These are phyloP conservation scores for Metschnikowia koreensis DNA, from an alignment of 805 yeast species.

Conservation along the genomic window DNA sequence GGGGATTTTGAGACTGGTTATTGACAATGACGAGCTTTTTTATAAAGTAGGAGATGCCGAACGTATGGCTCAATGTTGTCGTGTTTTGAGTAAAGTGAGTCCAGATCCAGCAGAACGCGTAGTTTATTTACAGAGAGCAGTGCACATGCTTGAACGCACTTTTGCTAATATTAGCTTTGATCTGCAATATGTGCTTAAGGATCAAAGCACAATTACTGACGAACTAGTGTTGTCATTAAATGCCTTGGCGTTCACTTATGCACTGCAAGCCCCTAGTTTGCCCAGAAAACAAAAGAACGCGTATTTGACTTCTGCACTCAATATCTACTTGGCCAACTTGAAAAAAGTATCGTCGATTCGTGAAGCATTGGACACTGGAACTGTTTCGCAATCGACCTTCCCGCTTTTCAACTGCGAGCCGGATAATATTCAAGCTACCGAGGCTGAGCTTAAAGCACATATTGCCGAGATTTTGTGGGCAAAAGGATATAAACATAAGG, in stretches of 20 bases:
- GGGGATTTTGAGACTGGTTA: slow-evolving; percentile 26
- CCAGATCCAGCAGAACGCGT: slow-evolving; percentile 21
- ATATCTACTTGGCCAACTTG: slow-evolving; percentile 38
- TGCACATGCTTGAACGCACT: slow-evolving; percentile 32
- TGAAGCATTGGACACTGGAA: slow-evolving; percentile 17
- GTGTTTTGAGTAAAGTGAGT: slow-evolving; percentile 31
- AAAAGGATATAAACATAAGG: slow-evolving; percentile 36
- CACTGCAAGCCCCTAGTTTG: slow-evolving; percentile 11
- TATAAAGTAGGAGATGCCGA: slow-evolving; percentile 41
- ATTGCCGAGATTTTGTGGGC: slow-evolving; percentile 44
- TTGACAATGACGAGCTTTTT: slow-evolving; percentile 37
- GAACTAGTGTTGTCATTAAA: slow-evolving; percentile 35
- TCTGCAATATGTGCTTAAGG: slow-evolving; percentile 25
- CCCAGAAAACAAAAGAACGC: slow-evolving; percentile 13
- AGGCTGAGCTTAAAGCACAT: slow-evolving; percentile 37
- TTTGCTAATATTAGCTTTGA: slow-evolving; percentile 26
- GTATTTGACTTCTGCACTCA: slow-evolving; percentile 27
- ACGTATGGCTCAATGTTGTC: slow-evolving; percentile 38
- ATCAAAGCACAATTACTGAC: slow-evolving; percentile 32
- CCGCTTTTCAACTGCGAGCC: slow-evolving; percentile 38
- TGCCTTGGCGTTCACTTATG: slow-evolving; percentile 33
- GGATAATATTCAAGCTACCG: slow-evolving; percentile 26
- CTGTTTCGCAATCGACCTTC: slow-evolving; percentile 25
- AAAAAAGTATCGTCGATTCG: slow-evolving; percentile 23
- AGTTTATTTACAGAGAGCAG: slow-evolving; percentile 29